Base-by-base conservation (phyloP, 2,329 filamentous ascomycete species). In the Hymenotorrendiella dingleyae region DNA sequence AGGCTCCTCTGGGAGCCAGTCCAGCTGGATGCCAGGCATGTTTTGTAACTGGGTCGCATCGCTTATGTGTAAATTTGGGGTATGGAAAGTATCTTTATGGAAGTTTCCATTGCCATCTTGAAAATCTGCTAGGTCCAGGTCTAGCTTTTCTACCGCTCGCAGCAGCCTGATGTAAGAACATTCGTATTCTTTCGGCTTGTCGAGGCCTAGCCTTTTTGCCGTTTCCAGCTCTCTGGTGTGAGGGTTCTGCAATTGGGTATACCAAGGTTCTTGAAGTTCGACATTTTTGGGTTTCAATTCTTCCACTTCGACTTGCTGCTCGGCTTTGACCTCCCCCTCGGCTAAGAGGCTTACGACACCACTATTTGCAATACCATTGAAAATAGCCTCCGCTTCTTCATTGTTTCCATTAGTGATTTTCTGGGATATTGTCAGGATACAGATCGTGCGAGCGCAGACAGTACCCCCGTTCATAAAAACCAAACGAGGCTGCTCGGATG, bases 401-500 rank as follows among this genome's bases (percentile, higher is more conserved):
- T 69, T 51, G 50, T 77, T 66, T 2, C 74, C 76, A 28, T 66
- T 55, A 1, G 73, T 75, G 42, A 73, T 61, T 45, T 76, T 64
- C 39, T 73, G 61, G 57, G 71, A 72, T 38, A 83, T 78, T 22
- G 66, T 64, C 26, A 64, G 62, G 42, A 82, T 69, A 53, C 78
- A 82, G 19, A 71, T 63, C 5, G 70, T 62, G 40, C 73, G 71
- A 1, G 77, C 77, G 42, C 70, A 67, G 8, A 72, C 66, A 3
- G 73, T 75, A 8, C 79, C 77, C 3, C 78, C 79, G 40, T 78
- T 71, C 60, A 79, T 64, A 50, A 83, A 80, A 6, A 80, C 78
- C 4, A 82, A 58, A 43, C 71, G 70, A 50, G 72, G 78, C 45
- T 69, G 68, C 39, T 62, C 60, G 8, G 64, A 56, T 1, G 67